Evolutionary conservation across 306 rosid genomes (phyloP).

Genomic region (Rubus idaeus): DNA sequence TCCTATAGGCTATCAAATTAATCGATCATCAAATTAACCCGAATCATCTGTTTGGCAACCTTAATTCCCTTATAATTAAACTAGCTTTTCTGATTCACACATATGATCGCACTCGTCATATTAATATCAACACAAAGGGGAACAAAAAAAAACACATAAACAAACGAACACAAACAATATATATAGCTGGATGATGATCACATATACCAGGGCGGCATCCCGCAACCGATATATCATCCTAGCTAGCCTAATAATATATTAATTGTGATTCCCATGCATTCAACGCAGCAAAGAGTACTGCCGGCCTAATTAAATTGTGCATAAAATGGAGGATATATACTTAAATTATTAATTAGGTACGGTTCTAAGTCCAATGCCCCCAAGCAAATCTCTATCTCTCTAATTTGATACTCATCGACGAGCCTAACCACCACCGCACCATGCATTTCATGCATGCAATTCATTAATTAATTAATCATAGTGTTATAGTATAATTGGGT

Average conservation of each 20-base stretch:
- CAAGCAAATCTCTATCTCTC: background rate
- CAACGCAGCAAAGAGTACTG: conserved; percentile 5
- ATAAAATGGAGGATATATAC: background rate
- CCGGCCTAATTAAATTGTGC: conserved; percentile 8
- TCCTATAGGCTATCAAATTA: background rate
- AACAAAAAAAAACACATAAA: background rate
- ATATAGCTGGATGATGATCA: background rate
- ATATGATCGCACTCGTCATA: no score
- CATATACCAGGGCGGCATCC: background rate
- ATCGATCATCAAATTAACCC: no score
- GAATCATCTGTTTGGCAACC: no score
- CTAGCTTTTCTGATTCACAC: no score
- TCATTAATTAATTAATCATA: background rate
- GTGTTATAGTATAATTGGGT: background rate
- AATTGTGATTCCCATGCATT: background rate
- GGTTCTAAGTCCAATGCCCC: background rate
- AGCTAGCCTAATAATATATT: background rate
- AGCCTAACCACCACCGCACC: conserved; percentile 1
- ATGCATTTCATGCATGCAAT: conserved; percentile 9
- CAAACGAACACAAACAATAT: background rate
- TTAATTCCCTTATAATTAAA: no score
- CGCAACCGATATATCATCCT: background rate
- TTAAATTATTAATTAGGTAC: background rate
- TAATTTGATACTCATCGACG: background rate
- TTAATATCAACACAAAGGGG: no score